Evolutionary conservation across 805 yeast species (phyloP).

Genomic region (Saccharomyces mikatae): DNA sequence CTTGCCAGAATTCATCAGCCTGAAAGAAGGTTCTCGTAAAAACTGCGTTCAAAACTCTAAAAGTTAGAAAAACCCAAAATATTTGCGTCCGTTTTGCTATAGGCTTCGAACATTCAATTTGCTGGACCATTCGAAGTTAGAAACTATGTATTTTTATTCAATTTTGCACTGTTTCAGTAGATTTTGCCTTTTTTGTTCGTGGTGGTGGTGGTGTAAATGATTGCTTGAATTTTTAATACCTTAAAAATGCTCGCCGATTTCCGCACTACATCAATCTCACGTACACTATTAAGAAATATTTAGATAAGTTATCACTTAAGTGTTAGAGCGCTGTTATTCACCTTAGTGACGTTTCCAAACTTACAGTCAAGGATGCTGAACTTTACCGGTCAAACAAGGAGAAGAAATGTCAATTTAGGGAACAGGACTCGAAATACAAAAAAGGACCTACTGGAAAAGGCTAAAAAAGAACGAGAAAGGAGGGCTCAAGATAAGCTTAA

Average conservation of each 20-base stretch:
- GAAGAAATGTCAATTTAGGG: constrained; percentile 54
- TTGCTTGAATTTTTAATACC: neutral
- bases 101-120: neutral
- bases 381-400: constrained; percentile 59
- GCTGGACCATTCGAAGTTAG: neutral
- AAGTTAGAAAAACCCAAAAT: neutral
- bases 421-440: constrained; percentile 35
- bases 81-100: neutral
- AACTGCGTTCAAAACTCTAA: constrained; percentile 58
- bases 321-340: neutral
- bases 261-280: neutral
- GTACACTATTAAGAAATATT: neutral
- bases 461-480: constrained; percentile 56
- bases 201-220: neutral
- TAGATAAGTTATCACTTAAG: too few relatives aligned
- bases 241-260: neutral
- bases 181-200: neutral
- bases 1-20: constrained; percentile 93
- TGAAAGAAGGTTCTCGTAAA: constrained; percentile 74
- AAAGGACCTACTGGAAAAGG: constrained; percentile 46
- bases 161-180: neutral
- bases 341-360: neutral
- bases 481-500: constrained; percentile 50
- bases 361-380: constrained; percentile 31
- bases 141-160: neutral